Conservation (phyloP, 2,329 filamentous ascomycete genomes). For the Scedosporium aurantiacum region DNA sequence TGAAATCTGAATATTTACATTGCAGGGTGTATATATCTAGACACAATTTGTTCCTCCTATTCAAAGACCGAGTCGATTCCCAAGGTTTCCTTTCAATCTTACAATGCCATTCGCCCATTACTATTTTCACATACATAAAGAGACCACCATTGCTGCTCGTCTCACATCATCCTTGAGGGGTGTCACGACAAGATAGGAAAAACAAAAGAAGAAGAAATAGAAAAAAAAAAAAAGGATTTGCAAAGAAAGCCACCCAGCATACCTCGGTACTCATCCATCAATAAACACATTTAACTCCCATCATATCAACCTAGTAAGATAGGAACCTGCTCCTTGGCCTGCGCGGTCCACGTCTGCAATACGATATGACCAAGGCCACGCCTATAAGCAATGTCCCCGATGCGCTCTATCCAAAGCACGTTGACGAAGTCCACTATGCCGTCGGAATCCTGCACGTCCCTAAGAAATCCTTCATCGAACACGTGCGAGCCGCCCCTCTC, state of each 20-base stretch:
- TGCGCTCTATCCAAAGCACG: conserved; percentile 34
- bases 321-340: conserved; percentile 27
- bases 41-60: too few relatives aligned
- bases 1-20: too few relatives aligned
- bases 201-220: background rate
- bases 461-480: conserved; percentile 27
- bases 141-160: too few relatives aligned
- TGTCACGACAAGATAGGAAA: background rate
- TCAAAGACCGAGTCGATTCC: too few relatives aligned
- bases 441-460: conserved; percentile 26
- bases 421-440: conserved; percentile 34
- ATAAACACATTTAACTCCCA: background rate
- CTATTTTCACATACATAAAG: too few relatives aligned
- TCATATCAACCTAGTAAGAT: conserved; percentile 27
- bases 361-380: conserved; percentile 31
- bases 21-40: too few relatives aligned
- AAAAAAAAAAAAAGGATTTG: background rate
- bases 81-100: too few relatives aligned
- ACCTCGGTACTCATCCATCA: too few relatives aligned
- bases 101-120: too few relatives aligned
- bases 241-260: background rate
- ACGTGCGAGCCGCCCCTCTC: conserved; percentile 30
- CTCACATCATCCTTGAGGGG: background rate
- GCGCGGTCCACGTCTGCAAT: conserved; percentile 27
- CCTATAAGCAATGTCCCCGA: conserved; percentile 29